Conservation (phyloP, 2,329 filamentous ascomycete species). For the Fusarium mangiferae region DNA sequence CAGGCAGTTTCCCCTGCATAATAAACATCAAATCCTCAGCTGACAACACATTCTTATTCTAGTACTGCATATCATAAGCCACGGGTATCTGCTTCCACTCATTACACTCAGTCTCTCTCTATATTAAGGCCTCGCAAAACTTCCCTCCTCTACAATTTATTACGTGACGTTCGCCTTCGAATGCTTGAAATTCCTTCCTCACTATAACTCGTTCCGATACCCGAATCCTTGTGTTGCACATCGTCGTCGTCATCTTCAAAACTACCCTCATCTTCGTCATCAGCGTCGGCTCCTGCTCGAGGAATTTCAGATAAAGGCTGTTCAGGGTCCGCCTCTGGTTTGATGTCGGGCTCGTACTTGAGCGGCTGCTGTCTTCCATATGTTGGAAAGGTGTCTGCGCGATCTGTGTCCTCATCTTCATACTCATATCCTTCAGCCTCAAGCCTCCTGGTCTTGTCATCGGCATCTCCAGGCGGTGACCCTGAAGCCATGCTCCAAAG, state of each 20-base stretch:
- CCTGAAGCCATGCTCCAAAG: slow-evolving; percentile 56
- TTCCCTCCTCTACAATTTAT: slow-evolving; percentile 14
- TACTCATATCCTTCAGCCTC: slow-evolving; percentile 40
- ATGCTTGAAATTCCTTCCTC: slow-evolving; percentile 50
- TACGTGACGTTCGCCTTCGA: slow-evolving; percentile 47
- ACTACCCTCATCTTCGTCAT: slow-evolving; percentile 56
- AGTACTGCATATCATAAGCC: neutral
- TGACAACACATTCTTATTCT: neutral
- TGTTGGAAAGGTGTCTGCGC: slow-evolving; percentile 56
- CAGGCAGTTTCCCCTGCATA: neutral
- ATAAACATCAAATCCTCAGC: neutral
- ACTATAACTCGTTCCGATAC: slow-evolving; percentile 65
- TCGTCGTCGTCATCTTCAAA: slow-evolving; percentile 50
- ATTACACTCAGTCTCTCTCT: neutral
- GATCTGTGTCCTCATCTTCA: slow-evolving; percentile 52
- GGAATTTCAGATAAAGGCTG: slow-evolving; percentile 49
- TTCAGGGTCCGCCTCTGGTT: slow-evolving; percentile 48
- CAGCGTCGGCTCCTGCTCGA: slow-evolving; percentile 54
- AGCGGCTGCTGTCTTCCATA: slow-evolving; percentile 54
- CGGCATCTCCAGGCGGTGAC: slow-evolving; percentile 6
- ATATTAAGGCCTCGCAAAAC: neutral
- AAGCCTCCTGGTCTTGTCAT: slow-evolving; percentile 15
- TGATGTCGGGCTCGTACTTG: slow-evolving; percentile 53
- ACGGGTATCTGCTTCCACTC: slow-evolving; percentile 19
- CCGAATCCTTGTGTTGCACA: slow-evolving; percentile 54